Percentiles rank a stretch among this genome's conserved stretches.
These are phyloP conservation scores for Acidiella bohemica DNA, from an alignment of 495 filamentous ascomycete genomes.

Conservation along the genomic window DNA sequence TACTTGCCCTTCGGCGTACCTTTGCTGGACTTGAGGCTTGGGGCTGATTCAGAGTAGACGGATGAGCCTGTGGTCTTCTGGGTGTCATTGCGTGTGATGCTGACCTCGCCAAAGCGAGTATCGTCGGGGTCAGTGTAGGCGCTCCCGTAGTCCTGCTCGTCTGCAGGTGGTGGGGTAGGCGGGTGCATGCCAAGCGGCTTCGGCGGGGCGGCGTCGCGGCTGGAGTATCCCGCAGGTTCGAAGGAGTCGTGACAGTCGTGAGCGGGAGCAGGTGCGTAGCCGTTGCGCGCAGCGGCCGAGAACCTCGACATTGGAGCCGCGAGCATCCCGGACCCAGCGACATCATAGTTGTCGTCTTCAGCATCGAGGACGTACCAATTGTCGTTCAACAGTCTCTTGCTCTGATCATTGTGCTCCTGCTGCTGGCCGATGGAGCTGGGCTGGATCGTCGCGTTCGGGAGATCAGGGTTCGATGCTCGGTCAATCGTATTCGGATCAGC, in stretches of 20 bases:
- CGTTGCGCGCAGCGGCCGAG: neutral
- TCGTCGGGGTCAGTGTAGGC: neutral
- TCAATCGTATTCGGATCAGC: neutral
- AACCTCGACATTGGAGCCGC: neutral
- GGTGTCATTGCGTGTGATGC: too few relatives aligned
- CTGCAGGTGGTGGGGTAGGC: slow-evolving; percentile 17
- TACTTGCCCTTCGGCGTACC: slow-evolving; percentile 26
- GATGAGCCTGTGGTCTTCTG: neutral
- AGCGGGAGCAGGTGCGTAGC: neutral
- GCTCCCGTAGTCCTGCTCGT: too few relatives aligned
- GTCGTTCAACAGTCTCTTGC: slow-evolving; percentile 18
- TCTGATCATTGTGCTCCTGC: slow-evolving; percentile 4
- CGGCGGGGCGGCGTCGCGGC: too few relatives aligned
- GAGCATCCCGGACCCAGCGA: neutral
- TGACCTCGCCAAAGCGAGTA: slow-evolving; percentile 4
- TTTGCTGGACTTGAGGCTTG: slow-evolving; percentile 15
- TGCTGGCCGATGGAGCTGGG: neutral
- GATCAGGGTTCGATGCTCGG: slow-evolving; percentile 1
- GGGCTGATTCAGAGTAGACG: slow-evolving; percentile 4
- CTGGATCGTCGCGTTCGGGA: slow-evolving; percentile 7
- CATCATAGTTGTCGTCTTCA: slow-evolving; percentile 1
- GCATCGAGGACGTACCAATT: slow-evolving; percentile 21
- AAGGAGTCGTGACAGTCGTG: slow-evolving; percentile 14
- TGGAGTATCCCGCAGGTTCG: slow-evolving; percentile 5
- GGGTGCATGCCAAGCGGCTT: slow-evolving; percentile 21